These are phyloP conservation scores for Diophrys appendiculata DNA, from an alignment of 73 alveolate genomes.

Conservation along the genomic window DNA sequence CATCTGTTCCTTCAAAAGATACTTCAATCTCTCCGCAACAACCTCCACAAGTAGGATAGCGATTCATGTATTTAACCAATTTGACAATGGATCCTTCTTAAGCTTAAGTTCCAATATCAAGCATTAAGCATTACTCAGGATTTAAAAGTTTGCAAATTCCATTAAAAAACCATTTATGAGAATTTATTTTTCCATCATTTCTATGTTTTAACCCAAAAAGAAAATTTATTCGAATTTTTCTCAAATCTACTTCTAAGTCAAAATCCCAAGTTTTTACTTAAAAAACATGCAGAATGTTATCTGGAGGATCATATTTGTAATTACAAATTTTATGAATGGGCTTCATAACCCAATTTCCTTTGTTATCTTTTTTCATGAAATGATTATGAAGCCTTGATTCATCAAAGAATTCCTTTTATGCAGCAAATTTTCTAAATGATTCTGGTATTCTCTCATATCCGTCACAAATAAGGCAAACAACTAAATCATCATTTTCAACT, in stretches of 20 bases:
- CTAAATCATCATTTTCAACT: conserved; percentile 5
- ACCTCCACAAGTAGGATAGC: conserved; percentile 38
- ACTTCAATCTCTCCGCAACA: conserved; percentile 65
- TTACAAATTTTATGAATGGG: background rate
- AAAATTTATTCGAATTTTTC: conserved; percentile 9
- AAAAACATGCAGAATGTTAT: background rate
- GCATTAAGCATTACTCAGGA: conserved; percentile 56
- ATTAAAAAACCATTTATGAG: conserved; percentile 57
- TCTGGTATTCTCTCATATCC: conserved; percentile 20
- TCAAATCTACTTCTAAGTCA: background rate
- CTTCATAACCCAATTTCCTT: conserved; percentile 5
- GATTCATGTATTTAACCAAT: conserved; percentile 25
- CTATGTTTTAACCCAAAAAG: conserved; percentile 47
- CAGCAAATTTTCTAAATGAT: conserved; percentile 11
- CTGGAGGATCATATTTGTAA: background rate
- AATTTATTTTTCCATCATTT: conserved; percentile 54
- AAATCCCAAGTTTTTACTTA: conserved; percentile 4
- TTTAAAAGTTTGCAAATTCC: conserved; percentile 44
- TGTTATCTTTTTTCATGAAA: background rate
- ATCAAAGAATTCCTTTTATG: conserved; percentile 15
- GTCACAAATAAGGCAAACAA: conserved; percentile 14
- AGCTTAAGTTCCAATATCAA: conserved; percentile 54
- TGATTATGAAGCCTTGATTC: background rate
- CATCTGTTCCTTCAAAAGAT: conserved; percentile 9
- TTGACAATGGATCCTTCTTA: conserved; percentile 23